phyloP scores from a whole-genome alignment of 1,284 basidiomycete genomes.

The Microbotryomycetes sp. region DNA sequence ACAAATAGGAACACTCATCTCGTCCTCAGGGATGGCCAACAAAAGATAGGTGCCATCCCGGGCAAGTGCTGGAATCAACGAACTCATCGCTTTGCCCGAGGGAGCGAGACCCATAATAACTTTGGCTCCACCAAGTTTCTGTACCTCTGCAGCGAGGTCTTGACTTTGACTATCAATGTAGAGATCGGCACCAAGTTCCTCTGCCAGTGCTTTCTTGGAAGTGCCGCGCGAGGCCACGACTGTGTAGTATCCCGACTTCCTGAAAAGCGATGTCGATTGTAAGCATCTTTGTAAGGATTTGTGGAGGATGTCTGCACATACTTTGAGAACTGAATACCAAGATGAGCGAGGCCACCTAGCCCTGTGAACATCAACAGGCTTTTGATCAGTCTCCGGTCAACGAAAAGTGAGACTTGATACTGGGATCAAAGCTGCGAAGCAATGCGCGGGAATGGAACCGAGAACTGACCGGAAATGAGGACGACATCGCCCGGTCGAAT shows the following conservation, averaged over 20 bases:
- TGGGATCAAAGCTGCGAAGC: too few species aligned
- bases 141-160: slow-evolving; percentile 39
- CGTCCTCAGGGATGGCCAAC: slow-evolving; percentile 29
- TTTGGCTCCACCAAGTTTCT: slow-evolving; percentile 43
- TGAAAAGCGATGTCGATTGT: not conserved
- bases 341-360: not conserved
- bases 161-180: slow-evolving; percentile 25
- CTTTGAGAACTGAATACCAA: not conserved
- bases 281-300: not conserved
- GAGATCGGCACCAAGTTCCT: not conserved
- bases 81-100: slow-evolving; percentile 37
- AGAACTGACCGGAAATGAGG: not conserved
- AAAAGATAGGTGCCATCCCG: slow-evolving; percentile 42
- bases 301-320: too few species aligned
- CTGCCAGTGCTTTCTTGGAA: not conserved
- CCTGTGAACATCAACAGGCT: too few species aligned
- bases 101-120: slow-evolving; percentile 42
- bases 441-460: too few species aligned
- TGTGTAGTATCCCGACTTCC: not conserved
- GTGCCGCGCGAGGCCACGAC: not conserved
- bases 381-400: too few species aligned
- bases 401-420: too few species aligned
- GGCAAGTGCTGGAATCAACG: slow-evolving; percentile 41
- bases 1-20: slow-evolving; percentile 30
- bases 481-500: not conserved